Percentiles rank a stretch among this genome's conserved stretches.
Evolutionary conservation across 768 basidiomycete species (phyloP).

Genomic region (Xerocomellus chrysenteron): DNA sequence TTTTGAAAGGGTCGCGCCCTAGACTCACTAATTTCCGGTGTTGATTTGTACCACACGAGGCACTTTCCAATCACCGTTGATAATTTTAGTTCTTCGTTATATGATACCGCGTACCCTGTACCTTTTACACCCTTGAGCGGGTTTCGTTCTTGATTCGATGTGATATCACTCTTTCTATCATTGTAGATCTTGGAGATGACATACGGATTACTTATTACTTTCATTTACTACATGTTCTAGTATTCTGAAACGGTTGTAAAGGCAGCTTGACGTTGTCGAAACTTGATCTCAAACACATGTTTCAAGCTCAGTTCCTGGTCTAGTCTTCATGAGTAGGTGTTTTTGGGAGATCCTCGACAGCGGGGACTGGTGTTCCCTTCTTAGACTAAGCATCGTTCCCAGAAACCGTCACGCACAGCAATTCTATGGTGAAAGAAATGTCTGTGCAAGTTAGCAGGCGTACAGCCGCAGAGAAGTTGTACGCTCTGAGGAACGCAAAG

Average conservation of each 20-base stretch:
- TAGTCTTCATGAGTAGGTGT: background rate
- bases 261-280: constrained; percentile 12
- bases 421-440: background rate
- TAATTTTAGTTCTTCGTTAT: background rate
- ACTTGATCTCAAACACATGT: background rate
- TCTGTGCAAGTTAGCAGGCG: background rate
- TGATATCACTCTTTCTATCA: background rate
- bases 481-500: background rate
- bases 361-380: background rate
- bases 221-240: background rate
- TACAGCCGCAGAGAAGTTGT: background rate
- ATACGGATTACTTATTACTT: background rate
- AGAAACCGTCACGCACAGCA: background rate
- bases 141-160: background rate
- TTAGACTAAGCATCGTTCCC: background rate
- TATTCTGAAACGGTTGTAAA: background rate
- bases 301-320: background rate
- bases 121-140: constrained; percentile 1
- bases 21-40: background rate
- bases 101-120: constrained; percentile 15
- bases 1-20: constrained; percentile 34
- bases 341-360: background rate
- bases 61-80: background rate
- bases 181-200: constrained; percentile 7
- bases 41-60: constrained; percentile 6